These are phyloP conservation scores for Tylopilus cervinicoccineus DNA, from an alignment of 768 basidiomycete species.

Conservation along the genomic window DNA sequence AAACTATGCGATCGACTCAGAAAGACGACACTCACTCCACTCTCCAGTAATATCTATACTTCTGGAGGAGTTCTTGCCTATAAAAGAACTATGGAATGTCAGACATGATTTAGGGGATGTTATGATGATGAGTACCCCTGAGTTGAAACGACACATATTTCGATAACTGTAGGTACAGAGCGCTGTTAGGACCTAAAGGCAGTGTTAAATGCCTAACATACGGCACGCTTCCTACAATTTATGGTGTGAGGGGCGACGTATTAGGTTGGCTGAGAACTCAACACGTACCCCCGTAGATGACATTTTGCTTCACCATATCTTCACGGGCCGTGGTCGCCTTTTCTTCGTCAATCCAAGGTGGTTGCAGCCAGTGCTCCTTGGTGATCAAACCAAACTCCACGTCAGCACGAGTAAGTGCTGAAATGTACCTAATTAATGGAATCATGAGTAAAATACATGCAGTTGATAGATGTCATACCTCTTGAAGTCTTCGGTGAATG, in stretches of 20 bases:
- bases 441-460: conserved; percentile 4
- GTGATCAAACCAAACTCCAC: conserved; percentile 65
- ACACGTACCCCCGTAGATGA: conserved; percentile 60
- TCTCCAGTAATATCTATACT: conserved; percentile 88
- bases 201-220: conserved; percentile 34
- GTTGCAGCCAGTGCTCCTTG: conserved; percentile 70
- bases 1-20: conserved; percentile 6
- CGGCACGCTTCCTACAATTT: conserved; percentile 62
- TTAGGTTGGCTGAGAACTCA: conserved; percentile 1
- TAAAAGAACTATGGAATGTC: conserved; percentile 65
- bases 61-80: conserved; percentile 68
- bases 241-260: neutral
- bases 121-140: conserved; percentile 50
- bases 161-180: conserved; percentile 54
- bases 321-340: conserved; percentile 54
- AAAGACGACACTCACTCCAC: conserved; percentile 59
- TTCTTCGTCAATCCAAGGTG: conserved; percentile 71
- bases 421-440: conserved; percentile 27
- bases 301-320: conserved; percentile 57
- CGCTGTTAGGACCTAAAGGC: conserved; percentile 5
- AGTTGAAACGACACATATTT: conserved; percentile 96
- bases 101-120: neutral
- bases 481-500: conserved; percentile 75
- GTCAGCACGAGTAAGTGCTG: conserved; percentile 25
- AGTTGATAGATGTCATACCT: conserved; percentile 33